A percentile compares a stretch with the other conserved stretches of the same genome.
Conservation (phyloP, 352 stramenopile genomes). For the Phytophthora multivora region DNA sequence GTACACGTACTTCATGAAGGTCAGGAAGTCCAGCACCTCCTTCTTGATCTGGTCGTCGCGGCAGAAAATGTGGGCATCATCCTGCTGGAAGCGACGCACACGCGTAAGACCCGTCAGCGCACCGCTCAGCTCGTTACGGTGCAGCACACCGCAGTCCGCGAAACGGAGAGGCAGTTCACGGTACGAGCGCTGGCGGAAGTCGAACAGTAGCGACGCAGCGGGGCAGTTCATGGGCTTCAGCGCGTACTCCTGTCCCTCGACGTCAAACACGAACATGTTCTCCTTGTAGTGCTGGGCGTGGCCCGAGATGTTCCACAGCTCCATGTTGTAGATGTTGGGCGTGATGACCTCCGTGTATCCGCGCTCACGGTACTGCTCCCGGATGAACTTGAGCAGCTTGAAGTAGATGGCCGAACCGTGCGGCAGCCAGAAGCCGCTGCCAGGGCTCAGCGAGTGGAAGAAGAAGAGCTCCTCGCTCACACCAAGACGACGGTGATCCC, state of each 20-base stretch:
- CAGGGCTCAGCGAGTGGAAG: constrained; percentile 93
- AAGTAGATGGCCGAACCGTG: constrained; percentile 97
- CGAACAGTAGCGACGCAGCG: constrained; percentile 98
- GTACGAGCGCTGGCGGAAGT: constrained; percentile 93
- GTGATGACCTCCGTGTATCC: constrained; percentile 95
- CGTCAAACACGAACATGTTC: constrained; percentile 99
- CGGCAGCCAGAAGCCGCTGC: constrained; percentile 96
- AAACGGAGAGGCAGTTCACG: constrained; percentile 96
- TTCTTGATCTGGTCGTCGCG: constrained; percentile 93
- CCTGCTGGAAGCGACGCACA: constrained; percentile 97
- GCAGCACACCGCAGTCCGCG: constrained; percentile 98
- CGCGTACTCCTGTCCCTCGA: constrained; percentile 94
- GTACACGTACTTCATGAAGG: constrained; percentile 99
- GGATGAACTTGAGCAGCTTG: constrained; percentile 97
- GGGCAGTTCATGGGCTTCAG: constrained; percentile 99
- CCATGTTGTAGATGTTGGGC: constrained; percentile 98
- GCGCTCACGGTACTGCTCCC: constrained; percentile 72
- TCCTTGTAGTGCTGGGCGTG: constrained; percentile 98
- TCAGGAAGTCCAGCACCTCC: constrained; percentile 90
- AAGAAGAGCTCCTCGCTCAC: constrained; percentile 96
- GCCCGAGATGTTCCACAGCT: constrained; percentile 97
- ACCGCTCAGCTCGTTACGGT: constrained; percentile 96
- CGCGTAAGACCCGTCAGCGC: constrained; percentile 97
- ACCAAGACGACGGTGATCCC: constrained; percentile 95
- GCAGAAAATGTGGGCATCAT: constrained; percentile 99